Evolutionary conservation across 768 basidiomycete species (phyloP).

Genomic region (Gloeopeniophorella convolvens): DNA sequence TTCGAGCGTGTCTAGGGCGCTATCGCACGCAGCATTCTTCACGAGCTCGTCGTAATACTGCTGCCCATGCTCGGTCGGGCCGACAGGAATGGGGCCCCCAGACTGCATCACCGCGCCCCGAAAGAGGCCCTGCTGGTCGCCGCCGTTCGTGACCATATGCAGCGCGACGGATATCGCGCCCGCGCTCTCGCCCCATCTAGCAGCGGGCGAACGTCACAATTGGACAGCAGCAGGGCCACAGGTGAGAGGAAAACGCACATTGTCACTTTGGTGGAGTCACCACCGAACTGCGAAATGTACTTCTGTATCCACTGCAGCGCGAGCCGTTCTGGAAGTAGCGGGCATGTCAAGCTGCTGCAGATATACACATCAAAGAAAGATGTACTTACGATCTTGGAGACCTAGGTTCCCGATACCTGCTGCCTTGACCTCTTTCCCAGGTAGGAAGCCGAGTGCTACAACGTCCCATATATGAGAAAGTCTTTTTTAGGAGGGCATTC

Average conservation of each 20-base stretch:
- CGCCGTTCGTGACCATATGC: slow-evolving; percentile 25
- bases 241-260: slow-evolving; percentile 13
- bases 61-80: slow-evolving; percentile 18
- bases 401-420: slow-evolving; percentile 19
- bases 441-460: slow-evolving; percentile 16
- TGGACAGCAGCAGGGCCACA: neutral
- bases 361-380: neutral
- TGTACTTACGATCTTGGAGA: slow-evolving; percentile 18
- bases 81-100: slow-evolving; percentile 23
- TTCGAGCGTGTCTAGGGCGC: slow-evolving; percentile 18
- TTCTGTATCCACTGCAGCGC: slow-evolving; percentile 37
- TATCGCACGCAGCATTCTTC: slow-evolving; percentile 14
- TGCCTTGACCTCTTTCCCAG: slow-evolving; percentile 16
- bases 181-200: slow-evolving; percentile 32
- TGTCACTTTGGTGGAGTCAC: slow-evolving; percentile 31
- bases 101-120: slow-evolving; percentile 25
- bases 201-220: neutral
- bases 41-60: slow-evolving; percentile 22
- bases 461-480: neutral
- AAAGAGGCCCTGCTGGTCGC: slow-evolving; percentile 22
- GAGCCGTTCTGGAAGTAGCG: slow-evolving; percentile 22
- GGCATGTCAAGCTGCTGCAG: slow-evolving; percentile 1
- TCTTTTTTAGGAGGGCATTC: neutral
- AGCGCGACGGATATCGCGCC: slow-evolving; percentile 32
- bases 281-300: slow-evolving; percentile 36